Base-by-base conservation (phyloP, 129 eudicot species). In the Artemisia annua region DNA sequence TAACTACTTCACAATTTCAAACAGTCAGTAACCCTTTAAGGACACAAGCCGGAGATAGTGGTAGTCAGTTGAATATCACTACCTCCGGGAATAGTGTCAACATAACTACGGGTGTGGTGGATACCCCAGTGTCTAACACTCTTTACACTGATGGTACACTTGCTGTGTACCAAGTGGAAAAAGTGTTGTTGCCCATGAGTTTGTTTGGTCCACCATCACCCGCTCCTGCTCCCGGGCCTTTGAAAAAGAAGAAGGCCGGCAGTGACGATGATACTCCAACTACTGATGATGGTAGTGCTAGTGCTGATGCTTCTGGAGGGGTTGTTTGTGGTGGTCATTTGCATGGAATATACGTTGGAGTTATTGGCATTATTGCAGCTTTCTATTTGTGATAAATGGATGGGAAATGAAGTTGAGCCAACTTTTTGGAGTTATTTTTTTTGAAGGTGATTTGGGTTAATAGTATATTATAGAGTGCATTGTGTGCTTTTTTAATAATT, bases 21-120 rank as follows among this genome's bases (percentile, higher is more conserved):
- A 92, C 98, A 0, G 83, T 83, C 19, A 92, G 96, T 62, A 92
- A 92, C 26, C 98, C 98, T 0, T 63, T 92, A 12, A 78, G 98
- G 62, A 92, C 98, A 9, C 98, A 89, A 50, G 96, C 98, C 43
- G 98, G 98, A 12, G 76, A 83, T 58, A 87, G 80, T 39, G 74
- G 56, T 1, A 43, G 71, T 39, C 96, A 95, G 5, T 28, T 92
- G 12, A 89, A 92, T 48, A 88, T 92, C 0, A 89, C 89, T 0
- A 89, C 88, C 43, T 79, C 91, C 16, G 96, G 92, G 26, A 92
- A 87, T 58, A 87, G 84, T 71, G 96, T 92, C 66, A 92, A 92
- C 54, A 50, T 92, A 24, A 50, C 98, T 2, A 92, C 96, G 14
- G 96, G 98, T 8, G 82, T 87, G 5, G 75, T 63, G 26, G 83